Conservation (phyloP, 2,329 filamentous ascomycete species). For the Thielaviopsis euricoi region DNA sequence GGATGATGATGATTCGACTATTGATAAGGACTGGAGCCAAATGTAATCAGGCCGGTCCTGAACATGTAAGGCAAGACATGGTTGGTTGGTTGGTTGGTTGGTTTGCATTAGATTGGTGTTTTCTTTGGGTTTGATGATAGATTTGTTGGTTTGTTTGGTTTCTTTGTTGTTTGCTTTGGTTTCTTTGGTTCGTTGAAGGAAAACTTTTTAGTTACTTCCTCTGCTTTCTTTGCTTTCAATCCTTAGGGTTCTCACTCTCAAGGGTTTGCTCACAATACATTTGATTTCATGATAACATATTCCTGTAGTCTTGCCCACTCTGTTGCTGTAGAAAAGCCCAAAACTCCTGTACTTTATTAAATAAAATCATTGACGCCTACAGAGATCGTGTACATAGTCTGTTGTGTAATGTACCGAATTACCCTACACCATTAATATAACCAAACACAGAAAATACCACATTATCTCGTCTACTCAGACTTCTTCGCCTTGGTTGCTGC, state of each 20-base stretch:
- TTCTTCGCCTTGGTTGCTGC: slow-evolving; percentile 23
- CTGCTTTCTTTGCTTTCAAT: neutral
- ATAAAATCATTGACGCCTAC: neutral
- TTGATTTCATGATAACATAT: neutral
- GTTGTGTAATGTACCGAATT: neutral
- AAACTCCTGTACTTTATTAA: neutral
- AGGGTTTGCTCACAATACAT: neutral
- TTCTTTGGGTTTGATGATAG: too few relatives aligned
- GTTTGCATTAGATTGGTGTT: neutral
- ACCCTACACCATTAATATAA: neutral
- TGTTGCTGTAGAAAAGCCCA: too few relatives aligned
- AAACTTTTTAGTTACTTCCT: neutral
- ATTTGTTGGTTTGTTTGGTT: neutral
- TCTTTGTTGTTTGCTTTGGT: neutral
- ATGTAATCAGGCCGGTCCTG: neutral
- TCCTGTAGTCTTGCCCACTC: neutral
- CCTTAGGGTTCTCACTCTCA: neutral
- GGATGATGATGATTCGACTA: neutral
- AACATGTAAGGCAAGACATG: neutral
- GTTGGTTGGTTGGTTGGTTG: neutral
- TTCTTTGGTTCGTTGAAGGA: neutral
- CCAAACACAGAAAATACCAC: neutral
- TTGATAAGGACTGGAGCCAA: neutral
- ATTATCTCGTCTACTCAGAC: slow-evolving; percentile 15
- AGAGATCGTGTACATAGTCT: neutral